A percentile compares a stretch with the other conserved stretches of the same genome.
Conservation (phyloP, 1,284 basidiomycete genomes). For the Rhodotorula glutinis region DNA sequence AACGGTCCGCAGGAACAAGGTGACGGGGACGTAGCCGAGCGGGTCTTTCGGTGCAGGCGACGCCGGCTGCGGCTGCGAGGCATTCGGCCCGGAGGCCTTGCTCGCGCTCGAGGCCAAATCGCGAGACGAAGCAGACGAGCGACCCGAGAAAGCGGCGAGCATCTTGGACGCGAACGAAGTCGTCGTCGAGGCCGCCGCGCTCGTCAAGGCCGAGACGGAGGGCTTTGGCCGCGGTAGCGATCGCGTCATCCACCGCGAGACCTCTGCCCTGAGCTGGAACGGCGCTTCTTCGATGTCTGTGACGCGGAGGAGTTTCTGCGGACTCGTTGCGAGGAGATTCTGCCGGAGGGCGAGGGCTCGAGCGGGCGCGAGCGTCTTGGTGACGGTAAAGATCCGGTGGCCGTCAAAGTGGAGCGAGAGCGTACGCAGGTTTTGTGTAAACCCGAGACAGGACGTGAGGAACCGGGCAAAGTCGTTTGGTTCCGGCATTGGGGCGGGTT, state of each 20-base stretch:
- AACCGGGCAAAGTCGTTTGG: slow-evolving; percentile 53
- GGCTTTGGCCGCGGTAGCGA: slow-evolving; percentile 28
- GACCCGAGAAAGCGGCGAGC: slow-evolving; percentile 55
- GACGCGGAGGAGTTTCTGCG: slow-evolving; percentile 64
- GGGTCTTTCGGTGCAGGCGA: slow-evolving; percentile 53
- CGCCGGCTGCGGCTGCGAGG: not conserved
- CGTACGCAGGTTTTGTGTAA: slow-evolving; percentile 77
- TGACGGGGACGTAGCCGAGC: slow-evolving; percentile 59
- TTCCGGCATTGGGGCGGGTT: slow-evolving; percentile 74
- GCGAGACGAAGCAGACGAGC: slow-evolving; percentile 45
- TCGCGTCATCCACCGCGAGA: slow-evolving; percentile 75
- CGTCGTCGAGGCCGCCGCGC: slow-evolving; percentile 48
- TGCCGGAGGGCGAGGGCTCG: slow-evolving; percentile 60
- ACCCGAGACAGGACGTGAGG: slow-evolving; percentile 86
- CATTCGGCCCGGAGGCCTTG: not conserved
- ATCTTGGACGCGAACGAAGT: slow-evolving; percentile 64
- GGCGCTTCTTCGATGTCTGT: slow-evolving; percentile 65
- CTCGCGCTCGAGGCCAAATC: slow-evolving; percentile 46
- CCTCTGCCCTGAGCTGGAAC: slow-evolving; percentile 74
- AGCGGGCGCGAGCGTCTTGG: slow-evolving; percentile 64
- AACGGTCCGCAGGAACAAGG: slow-evolving; percentile 75
- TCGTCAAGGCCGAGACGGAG: slow-evolving; percentile 3
- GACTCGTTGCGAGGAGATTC: slow-evolving; percentile 51
- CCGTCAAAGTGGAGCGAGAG: slow-evolving; percentile 54
- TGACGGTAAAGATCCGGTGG: slow-evolving; percentile 64